A percentile compares a stretch with the other conserved stretches of the same genome.
Evolutionary conservation across 345 rosid genomes (phyloP).

Genomic region (Gossypium arboreum): DNA sequence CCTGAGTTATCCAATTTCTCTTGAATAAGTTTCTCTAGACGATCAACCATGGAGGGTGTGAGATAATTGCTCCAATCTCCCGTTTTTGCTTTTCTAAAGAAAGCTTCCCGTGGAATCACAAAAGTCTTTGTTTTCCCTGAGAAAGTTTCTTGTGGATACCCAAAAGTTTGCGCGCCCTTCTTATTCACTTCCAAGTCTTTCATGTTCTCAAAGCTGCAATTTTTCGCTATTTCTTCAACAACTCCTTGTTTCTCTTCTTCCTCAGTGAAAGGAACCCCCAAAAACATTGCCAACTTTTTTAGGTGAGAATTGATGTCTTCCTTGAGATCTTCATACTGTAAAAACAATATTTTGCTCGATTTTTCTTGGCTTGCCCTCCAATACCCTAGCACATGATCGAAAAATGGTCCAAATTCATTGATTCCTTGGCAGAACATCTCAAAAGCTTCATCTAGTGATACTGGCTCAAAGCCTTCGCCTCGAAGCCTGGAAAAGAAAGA

Average conservation of each 20-base stretch:
- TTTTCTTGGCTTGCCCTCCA: conserved; percentile 29
- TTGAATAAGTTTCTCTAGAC: conserved; percentile 27
- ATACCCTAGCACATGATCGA: too few species aligned
- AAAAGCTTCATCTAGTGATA: conserved; percentile 39
- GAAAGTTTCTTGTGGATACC: too few species aligned
- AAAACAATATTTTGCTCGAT: conserved; percentile 36
- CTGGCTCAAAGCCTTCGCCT: neutral
- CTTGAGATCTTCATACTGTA: conserved; percentile 28
- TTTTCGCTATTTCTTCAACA: conserved; percentile 20
- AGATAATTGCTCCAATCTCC: conserved; percentile 44
- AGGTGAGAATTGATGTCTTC: neutral
- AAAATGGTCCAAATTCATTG: conserved; percentile 29
- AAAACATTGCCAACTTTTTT: conserved; percentile 36
- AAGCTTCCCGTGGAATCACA: neutral
- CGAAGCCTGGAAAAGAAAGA: conserved; percentile 24
- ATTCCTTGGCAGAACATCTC: conserved; percentile 35
- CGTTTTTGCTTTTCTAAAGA: conserved; percentile 44
- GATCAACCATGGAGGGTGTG: conserved; percentile 29
- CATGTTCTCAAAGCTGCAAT: conserved; percentile 37
- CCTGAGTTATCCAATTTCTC: conserved; percentile 47
- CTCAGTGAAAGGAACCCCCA: conserved; percentile 36
- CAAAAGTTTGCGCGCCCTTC: too few species aligned
- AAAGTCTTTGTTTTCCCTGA: too few species aligned
- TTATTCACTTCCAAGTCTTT: too few species aligned
- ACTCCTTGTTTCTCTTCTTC: too few species aligned